Conservation (phyloP, 129 eudicot species). For the Arctium minus region DNA sequence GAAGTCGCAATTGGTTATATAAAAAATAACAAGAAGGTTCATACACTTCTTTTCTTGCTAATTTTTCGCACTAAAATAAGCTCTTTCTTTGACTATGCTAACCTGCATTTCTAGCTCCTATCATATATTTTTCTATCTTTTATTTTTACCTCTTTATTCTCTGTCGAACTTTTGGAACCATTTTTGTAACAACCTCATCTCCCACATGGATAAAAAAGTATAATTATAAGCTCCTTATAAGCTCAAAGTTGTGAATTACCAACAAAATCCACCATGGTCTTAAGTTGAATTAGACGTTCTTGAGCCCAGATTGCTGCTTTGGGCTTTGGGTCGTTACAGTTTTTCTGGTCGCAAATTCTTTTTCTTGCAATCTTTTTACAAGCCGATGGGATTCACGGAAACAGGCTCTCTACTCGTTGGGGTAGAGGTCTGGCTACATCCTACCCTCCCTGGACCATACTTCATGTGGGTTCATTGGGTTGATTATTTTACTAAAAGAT, state of each 20-base stretch:
- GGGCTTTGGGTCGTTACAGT: not conserved
- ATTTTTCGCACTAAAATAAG: not conserved
- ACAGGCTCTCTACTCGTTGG: not conserved
- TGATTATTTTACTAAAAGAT: not conserved
- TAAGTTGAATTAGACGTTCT: not conserved
- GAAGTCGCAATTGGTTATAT: slow-evolving; percentile 97
- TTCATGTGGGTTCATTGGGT: not conserved
- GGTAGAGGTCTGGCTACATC: not conserved
- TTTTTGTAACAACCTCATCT: not conserved
- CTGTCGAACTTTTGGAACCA: not conserved
- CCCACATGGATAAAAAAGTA: not conserved
- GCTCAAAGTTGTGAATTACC: not conserved
- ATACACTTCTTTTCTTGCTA: not conserved
- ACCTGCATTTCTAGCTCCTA: not conserved
- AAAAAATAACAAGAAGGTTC: slow-evolving; percentile 77
- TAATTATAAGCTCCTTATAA: not conserved
- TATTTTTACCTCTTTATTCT: not conserved
- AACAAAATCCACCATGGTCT: not conserved
- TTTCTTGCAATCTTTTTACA: not conserved
- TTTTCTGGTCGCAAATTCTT: not conserved
- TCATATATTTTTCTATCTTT: not conserved
- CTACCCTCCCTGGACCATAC: not conserved
- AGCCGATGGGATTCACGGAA: not conserved
- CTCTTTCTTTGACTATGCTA: not conserved
- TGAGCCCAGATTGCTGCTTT: not conserved